Base-by-base conservation (phyloP, 2,329 filamentous ascomycete species). In the Myriosclerotinia duriaeana region DNA sequence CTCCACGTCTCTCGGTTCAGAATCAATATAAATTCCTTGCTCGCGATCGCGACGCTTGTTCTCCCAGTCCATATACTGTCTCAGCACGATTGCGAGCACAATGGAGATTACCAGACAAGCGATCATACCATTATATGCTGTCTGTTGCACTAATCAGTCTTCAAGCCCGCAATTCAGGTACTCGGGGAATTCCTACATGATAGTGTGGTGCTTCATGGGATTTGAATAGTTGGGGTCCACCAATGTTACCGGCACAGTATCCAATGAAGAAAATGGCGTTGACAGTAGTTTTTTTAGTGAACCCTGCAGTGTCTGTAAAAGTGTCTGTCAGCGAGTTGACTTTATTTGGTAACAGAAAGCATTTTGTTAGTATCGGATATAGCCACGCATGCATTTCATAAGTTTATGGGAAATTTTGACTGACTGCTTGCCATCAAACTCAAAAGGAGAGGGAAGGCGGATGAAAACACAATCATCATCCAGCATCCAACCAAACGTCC, bases 381-480 rank as follows among this genome's bases (percentile, higher is more conserved):
- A 3, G 30, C 30, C 30, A 34, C 30, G 30, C 30, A 34, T 34
- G 30, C 30, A 34, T 34, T 46, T 15, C 12, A 46, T 17, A 22
- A 15, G 6, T 3, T 36, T 14, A 59, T 59, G 3, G 17, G 12
- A n/a, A 22, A 11, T 22, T 46, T 36, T 20, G 12, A 46, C 40
- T 59, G n/a, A 59, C 55, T 90, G 34, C 83, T 85, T 5, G 71
- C 88, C 87, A 5, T 83, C 84, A 2, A 84, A 85, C 69, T 68
- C 30, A 71, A 55, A 8, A 65, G 59, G 14, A 71, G 56, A 2
- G 69, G 69, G 12, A 71, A 69, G 30, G 64, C 69, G 77, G 74
- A 89, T 87, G 0, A 85, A 83, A 2, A 89, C 79, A 9, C 88
- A 77, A 72, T 89, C 89, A 76, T 88, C 88, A 0, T 83, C 86